Base-by-base conservation (phyloP, 2,329 filamentous ascomycete genomes). In the Plenodomus tracheiphilus region DNA sequence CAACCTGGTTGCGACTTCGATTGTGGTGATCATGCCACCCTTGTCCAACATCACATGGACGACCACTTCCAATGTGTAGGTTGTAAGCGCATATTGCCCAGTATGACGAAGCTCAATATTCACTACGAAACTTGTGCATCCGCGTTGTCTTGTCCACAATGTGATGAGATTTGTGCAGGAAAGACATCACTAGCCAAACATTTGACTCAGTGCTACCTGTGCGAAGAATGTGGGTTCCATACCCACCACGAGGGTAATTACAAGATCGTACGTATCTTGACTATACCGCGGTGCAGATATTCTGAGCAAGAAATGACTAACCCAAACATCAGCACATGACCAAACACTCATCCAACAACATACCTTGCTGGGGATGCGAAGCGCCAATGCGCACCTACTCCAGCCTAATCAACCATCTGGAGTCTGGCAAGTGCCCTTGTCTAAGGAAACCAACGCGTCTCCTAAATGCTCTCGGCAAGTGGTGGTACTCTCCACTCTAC, bases 361-460 rank as follows among this genome's bases (percentile, higher is more conserved):
- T 68, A 5, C 46, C 51, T 0, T 70, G 68, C 41, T 69, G 64
- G 65, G 53, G 46, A 22, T 70, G 68, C 46, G 38, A 47, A 2
- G 25, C 49, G 1, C 51, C 62, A 5, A 60, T 64, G 51, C 60
- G 51, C 49, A 66, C 56, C 19, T 56, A 58, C 42, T 66, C 59
- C 17, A 56, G 53, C 41, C 64, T 69, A 3, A 61, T 70, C 46
- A 58, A 62, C 37, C 69, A 71, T 41, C 58, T 70, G 55, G 83
- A 85, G 59, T 83, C 80, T 4, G 69, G 87, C 18, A 85, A 88
- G 65, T 88, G 91, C 65, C 82, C 81, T 16, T 79, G 86, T 22
- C 85, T 85, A 0, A 84, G 85, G 0, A 84, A 91, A 70, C 85
- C 59, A 1, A 32, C 50, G 2, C 49, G 50, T 16, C 52, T 70